Conservation (phyloP, 306 rosid species). For the Cajanus cajan region DNA sequence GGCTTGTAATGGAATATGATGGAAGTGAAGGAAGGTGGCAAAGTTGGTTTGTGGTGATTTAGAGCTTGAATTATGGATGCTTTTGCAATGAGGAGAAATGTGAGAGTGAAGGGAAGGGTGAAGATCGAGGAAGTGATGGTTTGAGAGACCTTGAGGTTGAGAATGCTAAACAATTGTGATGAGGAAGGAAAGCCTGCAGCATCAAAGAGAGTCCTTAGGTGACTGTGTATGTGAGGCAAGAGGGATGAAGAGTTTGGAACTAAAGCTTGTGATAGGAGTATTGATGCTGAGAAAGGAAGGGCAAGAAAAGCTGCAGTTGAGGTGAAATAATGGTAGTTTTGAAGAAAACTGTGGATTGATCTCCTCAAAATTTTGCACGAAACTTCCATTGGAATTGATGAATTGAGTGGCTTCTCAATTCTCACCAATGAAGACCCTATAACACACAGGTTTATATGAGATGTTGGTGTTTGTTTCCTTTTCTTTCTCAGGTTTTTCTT, state of each 20-base stretch:
- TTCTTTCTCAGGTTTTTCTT: neutral
- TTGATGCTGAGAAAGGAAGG: constrained; percentile 67
- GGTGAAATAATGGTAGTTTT: constrained; percentile 67
- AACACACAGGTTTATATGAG: constrained; percentile 19
- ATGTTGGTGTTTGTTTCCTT: constrained; percentile 30
- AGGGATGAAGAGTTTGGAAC: constrained; percentile 48
- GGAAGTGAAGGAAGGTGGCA: constrained; percentile 39
- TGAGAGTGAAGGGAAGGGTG: constrained; percentile 75
- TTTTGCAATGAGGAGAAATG: constrained; percentile 72
- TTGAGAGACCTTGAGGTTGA: constrained; percentile 66
- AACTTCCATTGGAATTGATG: constrained; percentile 57
- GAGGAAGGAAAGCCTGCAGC: constrained; percentile 79
- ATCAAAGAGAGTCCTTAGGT: constrained; percentile 51
- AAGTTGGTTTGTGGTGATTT: constrained; percentile 34
- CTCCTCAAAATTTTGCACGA: constrained; percentile 59
- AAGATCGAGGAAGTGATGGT: constrained; percentile 64
- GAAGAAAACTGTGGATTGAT: constrained; percentile 70
- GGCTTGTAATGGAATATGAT: constrained; percentile 42
- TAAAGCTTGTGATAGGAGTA: constrained; percentile 66
- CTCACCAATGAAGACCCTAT: constrained; percentile 13
- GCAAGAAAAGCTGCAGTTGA: constrained; percentile 51
- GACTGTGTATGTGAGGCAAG: constrained; percentile 42
- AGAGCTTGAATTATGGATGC: constrained; percentile 56
- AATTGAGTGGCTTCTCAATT: constrained; percentile 32
- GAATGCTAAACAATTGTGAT: constrained; percentile 52